phyloP scores from a whole-genome alignment of 2,329 filamentous ascomycete genomes.

The Colletotrichum navitas region DNA sequence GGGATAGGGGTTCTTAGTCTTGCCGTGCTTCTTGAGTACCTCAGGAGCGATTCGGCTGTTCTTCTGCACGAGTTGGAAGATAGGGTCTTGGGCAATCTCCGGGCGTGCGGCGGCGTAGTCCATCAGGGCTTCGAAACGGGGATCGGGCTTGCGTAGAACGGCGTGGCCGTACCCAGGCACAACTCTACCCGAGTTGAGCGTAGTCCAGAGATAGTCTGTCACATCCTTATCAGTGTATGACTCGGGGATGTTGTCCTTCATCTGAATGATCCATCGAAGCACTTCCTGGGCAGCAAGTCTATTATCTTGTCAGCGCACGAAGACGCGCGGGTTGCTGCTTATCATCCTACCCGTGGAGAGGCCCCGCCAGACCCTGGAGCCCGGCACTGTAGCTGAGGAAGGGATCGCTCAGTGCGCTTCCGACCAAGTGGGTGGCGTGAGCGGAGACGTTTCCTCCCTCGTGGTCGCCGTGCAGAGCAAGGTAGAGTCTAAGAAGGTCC shows the following conservation, averaged over 20 bases:
- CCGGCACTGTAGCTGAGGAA: conserved; percentile 97
- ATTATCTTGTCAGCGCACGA: conserved; percentile 19
- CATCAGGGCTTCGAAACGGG: conserved; percentile 96
- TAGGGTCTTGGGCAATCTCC: conserved; percentile 86
- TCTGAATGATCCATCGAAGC: conserved; percentile 94
- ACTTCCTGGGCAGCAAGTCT: conserved; percentile 96
- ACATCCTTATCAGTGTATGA: conserved; percentile 86
- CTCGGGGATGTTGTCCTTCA: conserved; percentile 88
- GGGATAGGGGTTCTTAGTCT: conserved; percentile 98
- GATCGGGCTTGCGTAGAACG: conserved; percentile 95
- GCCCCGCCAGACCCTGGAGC: conserved; percentile 94
- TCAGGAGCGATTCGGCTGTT: conserved; percentile 92
- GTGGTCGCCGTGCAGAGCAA: conserved; percentile 97
- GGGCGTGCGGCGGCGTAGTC: conserved; percentile 89
- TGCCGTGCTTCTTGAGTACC: conserved; percentile 94
- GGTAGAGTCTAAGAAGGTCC: conserved; percentile 91
- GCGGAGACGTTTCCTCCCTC: conserved; percentile 98
- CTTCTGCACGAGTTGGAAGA: conserved; percentile 94
- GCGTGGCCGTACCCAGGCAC: conserved; percentile 96
- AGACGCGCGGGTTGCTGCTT: background rate
- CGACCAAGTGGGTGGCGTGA: conserved; percentile 94
- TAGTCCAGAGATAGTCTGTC: conserved; percentile 90
- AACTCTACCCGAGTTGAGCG: conserved; percentile 92
- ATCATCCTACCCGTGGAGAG: conserved; percentile 57
- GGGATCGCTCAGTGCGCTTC: conserved; percentile 92